Base-by-base conservation (phyloP, 345 rosid species). In the Lepidium sativum region DNA sequence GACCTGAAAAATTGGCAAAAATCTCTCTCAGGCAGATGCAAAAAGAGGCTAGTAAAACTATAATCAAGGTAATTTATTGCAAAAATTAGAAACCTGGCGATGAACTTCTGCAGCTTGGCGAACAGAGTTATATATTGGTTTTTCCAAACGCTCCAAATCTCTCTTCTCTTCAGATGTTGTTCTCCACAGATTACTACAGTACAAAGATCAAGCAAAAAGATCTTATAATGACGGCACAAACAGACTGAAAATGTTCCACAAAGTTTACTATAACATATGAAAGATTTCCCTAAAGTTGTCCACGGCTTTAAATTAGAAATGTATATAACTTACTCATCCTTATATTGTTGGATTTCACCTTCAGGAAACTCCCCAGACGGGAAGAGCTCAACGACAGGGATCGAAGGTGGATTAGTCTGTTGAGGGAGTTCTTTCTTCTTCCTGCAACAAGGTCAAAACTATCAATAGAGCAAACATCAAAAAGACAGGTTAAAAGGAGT, bases 71-170 rank as follows among this genome's bases (percentile, higher is more conserved):
- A 16, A 32, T 32, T 59, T n/a, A 8, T 6, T 5, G 1, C 9
- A 23, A n/a, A 34, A 50, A 21, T 17, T 3, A 2, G 2, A 2
- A 70, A 94, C 97, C 96, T 90, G 97, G 38, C 96, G 91, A 81
- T 94, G 99, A 68, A 90, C 97, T 85, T 90, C 99, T 9, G 99
- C 99, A 25, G 97, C 99, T 61, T 81, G 97, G 21, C 91, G 97
- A 64, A 86, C 86, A 38, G 97, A 89, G 79, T 85, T 91, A 62
- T 91, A 86, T n/a, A 78, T 79, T 34, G 96, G 97, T 65, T 85
- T 88, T 66, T 86, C 77, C 59, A 83, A 81, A 56, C 94, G 95
- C 80, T 95, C 96, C 71, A 88, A 66, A 65, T 88, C 96, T 76
- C 95, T 80, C 77, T 94, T 94, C 85, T 95, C 99, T 71, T 91